Evolutionary conservation across 108 stramenopile genomes (phyloP).

Genomic region (Skeletonema marinoi): DNA sequence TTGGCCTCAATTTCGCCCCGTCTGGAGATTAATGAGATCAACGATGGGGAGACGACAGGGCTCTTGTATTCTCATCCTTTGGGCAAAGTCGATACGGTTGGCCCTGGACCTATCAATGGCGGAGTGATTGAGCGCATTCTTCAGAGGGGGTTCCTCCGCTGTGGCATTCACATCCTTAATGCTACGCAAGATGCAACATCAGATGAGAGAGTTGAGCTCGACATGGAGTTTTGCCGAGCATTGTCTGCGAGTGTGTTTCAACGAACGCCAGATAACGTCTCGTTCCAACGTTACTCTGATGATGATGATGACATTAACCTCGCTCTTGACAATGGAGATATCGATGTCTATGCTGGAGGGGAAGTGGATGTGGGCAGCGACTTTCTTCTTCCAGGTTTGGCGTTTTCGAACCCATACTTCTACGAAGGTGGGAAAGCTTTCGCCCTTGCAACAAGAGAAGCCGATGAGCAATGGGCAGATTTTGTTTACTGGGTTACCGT

Average conservation of each 20-base stretch:
- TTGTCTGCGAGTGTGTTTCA: slow-evolving; percentile 41
- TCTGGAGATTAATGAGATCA: slow-evolving; percentile 21
- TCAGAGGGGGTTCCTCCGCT: slow-evolving; percentile 38
- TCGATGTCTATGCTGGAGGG: slow-evolving; percentile 10
- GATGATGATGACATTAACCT: too few relatives aligned
- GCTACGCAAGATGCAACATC: too few relatives aligned
- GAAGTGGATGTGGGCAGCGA: too few relatives aligned
- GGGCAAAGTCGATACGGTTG: slow-evolving; percentile 4
- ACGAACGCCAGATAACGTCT: slow-evolving; percentile 6
- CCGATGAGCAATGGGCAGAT: slow-evolving; percentile 42
- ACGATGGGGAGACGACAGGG: slow-evolving; percentile 27
- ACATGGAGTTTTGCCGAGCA: slow-evolving; percentile 50
- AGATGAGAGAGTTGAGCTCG: slow-evolving; percentile 17
- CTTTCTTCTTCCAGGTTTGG: too few relatives aligned
- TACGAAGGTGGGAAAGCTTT: not conserved
- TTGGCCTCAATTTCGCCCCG: slow-evolving; percentile 32
- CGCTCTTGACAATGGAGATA: too few relatives aligned
- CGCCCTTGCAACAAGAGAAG: slow-evolving; percentile 35
- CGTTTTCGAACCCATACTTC: too few relatives aligned
- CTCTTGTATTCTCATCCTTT: slow-evolving; percentile 48
- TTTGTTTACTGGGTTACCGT: slow-evolving; percentile 48
- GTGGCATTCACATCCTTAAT: slow-evolving; percentile 21
- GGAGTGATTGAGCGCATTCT: slow-evolving; percentile 19
- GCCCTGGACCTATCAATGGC: not conserved
- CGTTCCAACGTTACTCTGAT: slow-evolving; percentile 19